Percentiles rank a stretch among this genome's conserved stretches.
phyloP scores from a whole-genome alignment of 2,329 filamentous ascomycete species.

The Pseudogymnoascus sp. region DNA sequence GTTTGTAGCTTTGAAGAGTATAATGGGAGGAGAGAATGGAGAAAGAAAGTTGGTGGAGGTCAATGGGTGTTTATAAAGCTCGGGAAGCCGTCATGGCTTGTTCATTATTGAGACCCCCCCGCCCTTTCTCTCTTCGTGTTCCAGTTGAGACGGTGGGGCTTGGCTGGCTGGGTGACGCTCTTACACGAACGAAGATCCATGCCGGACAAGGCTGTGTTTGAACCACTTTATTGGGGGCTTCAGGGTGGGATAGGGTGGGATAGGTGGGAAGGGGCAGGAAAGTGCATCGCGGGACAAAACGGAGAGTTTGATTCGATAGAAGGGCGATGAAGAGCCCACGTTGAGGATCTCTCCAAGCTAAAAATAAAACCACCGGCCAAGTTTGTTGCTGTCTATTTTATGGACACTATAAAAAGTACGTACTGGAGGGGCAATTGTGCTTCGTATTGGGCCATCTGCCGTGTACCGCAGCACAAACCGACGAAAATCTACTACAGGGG shows the following conservation, averaged over 20 bases:
- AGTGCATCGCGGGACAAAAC: neutral
- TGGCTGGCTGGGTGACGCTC: neutral
- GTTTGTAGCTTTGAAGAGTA: neutral
- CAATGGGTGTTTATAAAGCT: conserved; percentile 3
- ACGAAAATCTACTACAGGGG: neutral
- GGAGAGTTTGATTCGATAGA: neutral
- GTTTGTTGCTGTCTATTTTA: neutral
- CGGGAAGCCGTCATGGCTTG: neutral
- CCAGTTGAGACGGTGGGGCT: conserved; percentile 1
- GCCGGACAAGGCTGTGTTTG: neutral
- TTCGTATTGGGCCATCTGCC: neutral
- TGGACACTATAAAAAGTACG: neutral
- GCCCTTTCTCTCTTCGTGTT: neutral
- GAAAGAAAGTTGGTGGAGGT: conserved; percentile 4
- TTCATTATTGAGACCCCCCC: neutral
- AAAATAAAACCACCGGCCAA: neutral
- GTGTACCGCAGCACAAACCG: neutral
- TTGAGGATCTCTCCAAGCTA: neutral
- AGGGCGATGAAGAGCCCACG: neutral
- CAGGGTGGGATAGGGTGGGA: neutral
- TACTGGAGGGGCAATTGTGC: neutral
- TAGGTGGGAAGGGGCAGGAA: neutral
- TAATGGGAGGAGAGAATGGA: neutral
- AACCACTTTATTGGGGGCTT: neutral
- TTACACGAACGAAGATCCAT: neutral